Evolutionary conservation across 768 basidiomycete species (phyloP).

Genomic region (Lyophyllum shimeji): DNA sequence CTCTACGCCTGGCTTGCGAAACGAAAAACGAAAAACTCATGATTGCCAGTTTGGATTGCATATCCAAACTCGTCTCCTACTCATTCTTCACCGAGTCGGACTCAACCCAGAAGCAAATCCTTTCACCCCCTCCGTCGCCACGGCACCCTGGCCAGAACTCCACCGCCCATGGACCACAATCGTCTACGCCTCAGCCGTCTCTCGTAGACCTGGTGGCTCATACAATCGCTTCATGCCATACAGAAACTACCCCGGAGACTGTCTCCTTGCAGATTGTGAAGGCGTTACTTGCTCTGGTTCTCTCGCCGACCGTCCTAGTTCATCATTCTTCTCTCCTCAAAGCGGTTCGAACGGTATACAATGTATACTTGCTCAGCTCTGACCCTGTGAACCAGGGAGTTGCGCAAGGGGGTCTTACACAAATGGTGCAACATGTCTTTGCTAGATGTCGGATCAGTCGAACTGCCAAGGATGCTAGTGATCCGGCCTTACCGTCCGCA

Average conservation of each 20-base stretch:
- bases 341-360: constrained; percentile 96
- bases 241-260: constrained; percentile 82
- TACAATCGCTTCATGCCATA: constrained; percentile 91
- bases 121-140: constrained; percentile 82
- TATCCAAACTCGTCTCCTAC: constrained; percentile 95
- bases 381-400: constrained; percentile 96
- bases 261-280: constrained; percentile 98
- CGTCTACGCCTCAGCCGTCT: constrained; percentile 59
- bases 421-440: constrained; percentile 98
- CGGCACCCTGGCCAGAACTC: constrained; percentile 40
- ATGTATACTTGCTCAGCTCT: constrained; percentile 89
- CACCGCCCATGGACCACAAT: constrained; percentile 43
- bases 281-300: constrained; percentile 83
- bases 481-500: constrained; percentile 13
- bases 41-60: constrained; percentile 96
- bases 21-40: constrained; percentile 90
- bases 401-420: constrained; percentile 95
- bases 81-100: constrained; percentile 88
- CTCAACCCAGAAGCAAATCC: constrained; percentile 38
- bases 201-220: constrained; percentile 93
- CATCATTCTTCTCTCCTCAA: constrained; percentile 96
- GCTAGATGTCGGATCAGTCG: constrained; percentile 61
- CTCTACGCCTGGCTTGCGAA: constrained; percentile 95
- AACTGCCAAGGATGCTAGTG: constrained; percentile 19
- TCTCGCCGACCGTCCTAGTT: constrained; percentile 84